A percentile compares a stretch with the other conserved stretches of the same genome.
phyloP scores from a whole-genome alignment of 441 rosid species.

The Pelargonium fulgidum region DNA sequence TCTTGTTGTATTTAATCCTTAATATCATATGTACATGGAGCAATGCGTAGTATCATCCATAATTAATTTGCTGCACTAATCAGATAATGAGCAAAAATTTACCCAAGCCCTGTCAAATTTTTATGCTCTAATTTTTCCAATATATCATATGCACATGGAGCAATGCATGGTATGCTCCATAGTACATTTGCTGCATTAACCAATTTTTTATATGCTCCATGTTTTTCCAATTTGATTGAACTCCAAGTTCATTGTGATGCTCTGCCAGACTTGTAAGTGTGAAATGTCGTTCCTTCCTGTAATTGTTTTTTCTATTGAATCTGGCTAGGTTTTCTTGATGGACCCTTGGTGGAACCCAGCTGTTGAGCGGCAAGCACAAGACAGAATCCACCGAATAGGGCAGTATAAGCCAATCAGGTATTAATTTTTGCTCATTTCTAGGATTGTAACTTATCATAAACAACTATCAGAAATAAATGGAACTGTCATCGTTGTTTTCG shows the following conservation, averaged over 20 bases:
- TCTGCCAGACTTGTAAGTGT: not conserved
- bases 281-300: not conserved
- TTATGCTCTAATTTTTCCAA: no score
- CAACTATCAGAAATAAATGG: not conserved
- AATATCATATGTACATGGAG: no score
- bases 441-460: conserved; percentile 5
- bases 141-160: not conserved
- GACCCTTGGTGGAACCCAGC: conserved; percentile 99
- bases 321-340: conserved; percentile 82
- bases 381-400: conserved; percentile 93
- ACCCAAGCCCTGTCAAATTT: no score
- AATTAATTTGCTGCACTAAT: no score
- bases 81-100: no score
- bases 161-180: not conserved
- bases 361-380: conserved; percentile 93
- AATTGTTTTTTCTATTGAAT: conserved; percentile 9
- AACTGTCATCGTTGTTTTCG: conserved; percentile 10
- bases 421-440: conserved; percentile 6
- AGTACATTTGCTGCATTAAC: not conserved
- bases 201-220: not conserved
- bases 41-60: no score
- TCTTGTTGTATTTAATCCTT: not conserved
- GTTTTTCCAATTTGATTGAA: not conserved
- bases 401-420: conserved; percentile 95
- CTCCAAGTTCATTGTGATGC: not conserved